Conservation (phyloP, 768 basidiomycete genomes). For the Calocybe indica region DNA sequence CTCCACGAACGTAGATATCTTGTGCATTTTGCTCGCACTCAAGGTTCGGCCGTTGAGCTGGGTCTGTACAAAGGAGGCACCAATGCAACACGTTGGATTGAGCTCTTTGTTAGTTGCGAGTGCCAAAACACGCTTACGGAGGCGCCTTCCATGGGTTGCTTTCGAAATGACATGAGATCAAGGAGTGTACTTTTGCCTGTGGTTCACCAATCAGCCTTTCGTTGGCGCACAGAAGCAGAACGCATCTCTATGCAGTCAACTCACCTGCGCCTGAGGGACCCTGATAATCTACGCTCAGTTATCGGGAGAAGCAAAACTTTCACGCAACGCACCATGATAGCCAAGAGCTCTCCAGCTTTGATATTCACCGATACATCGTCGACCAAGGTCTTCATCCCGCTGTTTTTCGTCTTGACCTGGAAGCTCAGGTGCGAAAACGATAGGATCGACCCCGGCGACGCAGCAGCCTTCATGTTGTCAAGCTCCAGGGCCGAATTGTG, state of each 20-base stretch:
- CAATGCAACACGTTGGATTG: background rate
- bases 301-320: background rate
- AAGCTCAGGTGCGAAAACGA: background rate
- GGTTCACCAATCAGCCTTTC: background rate
- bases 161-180: slow-evolving; percentile 39
- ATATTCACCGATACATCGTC: slow-evolving; percentile 35
- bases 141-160: slow-evolving; percentile 21
- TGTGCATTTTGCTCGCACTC: slow-evolving; percentile 24
- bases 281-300: slow-evolving; percentile 12
- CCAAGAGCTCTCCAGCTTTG: slow-evolving; percentile 32
- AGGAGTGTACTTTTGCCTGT: slow-evolving; percentile 39
- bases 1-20: slow-evolving; percentile 47
- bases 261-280: slow-evolving; percentile 40
- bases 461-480: too few relatives aligned
- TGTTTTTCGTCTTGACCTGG: background rate
- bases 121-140: slow-evolving; percentile 12
- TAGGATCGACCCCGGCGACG: background rate
- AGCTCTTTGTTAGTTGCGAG: background rate
- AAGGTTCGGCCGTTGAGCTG: slow-evolving; percentile 24
- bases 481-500: too few relatives aligned
- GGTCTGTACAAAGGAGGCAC: background rate
- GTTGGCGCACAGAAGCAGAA: background rate
- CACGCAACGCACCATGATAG: slow-evolving; percentile 30
- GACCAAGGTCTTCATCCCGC: slow-evolving; percentile 16
- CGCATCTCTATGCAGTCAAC: slow-evolving; percentile 2